Evolutionary conservation across 2,329 filamentous ascomycete species (phyloP).

Genomic region (Fusarium virguliforme): DNA sequence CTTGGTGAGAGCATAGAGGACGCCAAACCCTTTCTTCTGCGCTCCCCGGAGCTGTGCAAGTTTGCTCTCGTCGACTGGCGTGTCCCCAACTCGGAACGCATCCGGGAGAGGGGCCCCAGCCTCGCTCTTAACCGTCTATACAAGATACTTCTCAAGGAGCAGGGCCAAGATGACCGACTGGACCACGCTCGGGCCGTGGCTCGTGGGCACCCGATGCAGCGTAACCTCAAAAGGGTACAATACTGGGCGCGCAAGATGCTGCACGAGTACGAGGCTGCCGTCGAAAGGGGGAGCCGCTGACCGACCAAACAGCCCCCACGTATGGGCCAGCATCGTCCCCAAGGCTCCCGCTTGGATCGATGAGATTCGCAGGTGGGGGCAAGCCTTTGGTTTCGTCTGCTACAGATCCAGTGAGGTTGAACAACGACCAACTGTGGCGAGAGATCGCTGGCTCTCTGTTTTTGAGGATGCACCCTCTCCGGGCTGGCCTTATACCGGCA

Average conservation of each 20-base stretch:
- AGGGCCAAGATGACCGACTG: neutral
- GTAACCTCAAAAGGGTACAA: neutral
- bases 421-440: neutral
- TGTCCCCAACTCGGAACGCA: neutral
- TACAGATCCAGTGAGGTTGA: neutral
- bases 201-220: neutral
- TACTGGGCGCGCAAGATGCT: neutral
- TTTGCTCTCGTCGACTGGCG: slow-evolving; percentile 11
- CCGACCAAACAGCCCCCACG: neutral
- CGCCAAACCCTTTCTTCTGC: neutral
- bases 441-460: neutral
- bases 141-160: neutral
- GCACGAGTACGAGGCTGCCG: neutral
- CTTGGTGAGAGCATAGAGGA: neutral
- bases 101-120: neutral
- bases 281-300: neutral
- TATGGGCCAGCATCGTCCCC: neutral
- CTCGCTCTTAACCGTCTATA: neutral
- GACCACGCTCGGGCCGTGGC: neutral
- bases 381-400: neutral
- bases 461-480: neutral
- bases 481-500: neutral
- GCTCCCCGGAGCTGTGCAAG: slow-evolving; percentile 9
- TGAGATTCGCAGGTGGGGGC: neutral
- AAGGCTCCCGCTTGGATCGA: neutral